Evolutionary conservation across 108 stramenopile genomes (phyloP).

Genomic region (Phaeodactylum tricornutum): DNA sequence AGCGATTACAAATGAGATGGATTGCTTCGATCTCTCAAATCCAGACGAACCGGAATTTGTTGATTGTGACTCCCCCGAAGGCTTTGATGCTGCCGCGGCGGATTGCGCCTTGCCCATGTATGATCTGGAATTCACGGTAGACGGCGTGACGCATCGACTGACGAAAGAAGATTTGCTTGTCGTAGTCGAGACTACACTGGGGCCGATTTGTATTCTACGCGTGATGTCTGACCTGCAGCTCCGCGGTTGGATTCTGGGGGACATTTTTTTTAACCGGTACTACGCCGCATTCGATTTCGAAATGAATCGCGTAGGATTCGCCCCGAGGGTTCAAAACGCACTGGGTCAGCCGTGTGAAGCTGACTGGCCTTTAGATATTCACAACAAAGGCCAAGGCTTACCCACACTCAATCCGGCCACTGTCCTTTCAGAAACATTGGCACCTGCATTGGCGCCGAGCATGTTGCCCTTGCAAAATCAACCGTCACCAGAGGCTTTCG

Average conservation of each 20-base stretch:
- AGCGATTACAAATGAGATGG: conserved; percentile 39
- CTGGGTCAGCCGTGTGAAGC: neutral
- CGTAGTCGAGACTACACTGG: conserved; percentile 11
- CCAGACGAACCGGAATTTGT: conserved; percentile 7
- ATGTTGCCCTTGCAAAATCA: too few species aligned
- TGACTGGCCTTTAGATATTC: conserved; percentile 1
- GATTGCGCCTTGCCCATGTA: conserved; percentile 34
- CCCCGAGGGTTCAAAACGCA: conserved; percentile 16
- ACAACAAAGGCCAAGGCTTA: neutral
- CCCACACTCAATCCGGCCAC: too few species aligned
- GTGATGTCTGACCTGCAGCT: conserved; percentile 20
- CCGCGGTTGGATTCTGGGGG: conserved; percentile 65
- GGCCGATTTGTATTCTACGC: conserved; percentile 23
- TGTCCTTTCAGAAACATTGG: too few species aligned
- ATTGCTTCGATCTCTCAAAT: conserved; percentile 25
- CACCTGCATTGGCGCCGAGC: too few species aligned
- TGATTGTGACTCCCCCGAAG: conserved; percentile 12
- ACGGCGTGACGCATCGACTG: conserved; percentile 24
- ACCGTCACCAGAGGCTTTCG: too few species aligned
- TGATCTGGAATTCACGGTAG: conserved; percentile 28
- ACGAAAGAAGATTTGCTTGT: conserved; percentile 34
- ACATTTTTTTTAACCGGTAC: conserved; percentile 94
- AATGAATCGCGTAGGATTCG: conserved; percentile 81
- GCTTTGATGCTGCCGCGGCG: conserved; percentile 28
- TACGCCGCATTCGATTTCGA: conserved; percentile 91